A percentile compares a stretch with the other conserved stretches of the same genome.
Evolutionary conservation across 169 alveolate species (phyloP).

Genomic region (Eimeria tenella): DNA sequence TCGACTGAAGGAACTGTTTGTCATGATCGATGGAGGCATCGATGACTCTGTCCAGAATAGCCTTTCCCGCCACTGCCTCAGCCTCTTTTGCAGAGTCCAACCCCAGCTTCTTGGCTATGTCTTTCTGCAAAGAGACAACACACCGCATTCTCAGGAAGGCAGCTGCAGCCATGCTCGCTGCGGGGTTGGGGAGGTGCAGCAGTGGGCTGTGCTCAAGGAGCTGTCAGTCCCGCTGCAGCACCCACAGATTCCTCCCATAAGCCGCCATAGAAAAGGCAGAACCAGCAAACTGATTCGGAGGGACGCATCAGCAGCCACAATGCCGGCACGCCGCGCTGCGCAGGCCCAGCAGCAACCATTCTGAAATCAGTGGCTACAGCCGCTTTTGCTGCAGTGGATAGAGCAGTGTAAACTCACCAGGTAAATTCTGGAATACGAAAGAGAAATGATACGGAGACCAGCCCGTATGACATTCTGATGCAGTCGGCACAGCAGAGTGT

Average conservation of each 20-base stretch:
- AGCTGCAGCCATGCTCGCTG: too few species aligned
- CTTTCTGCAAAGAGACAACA: slow-evolving; percentile 81
- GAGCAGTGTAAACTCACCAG: slow-evolving; percentile 78
- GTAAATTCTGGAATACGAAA: slow-evolving; percentile 94
- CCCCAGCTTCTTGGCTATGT: slow-evolving; percentile 93
- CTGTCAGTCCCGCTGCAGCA: too few species aligned
- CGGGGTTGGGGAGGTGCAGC: too few species aligned
- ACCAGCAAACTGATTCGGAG: not conserved
- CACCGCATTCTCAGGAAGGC: too few species aligned
- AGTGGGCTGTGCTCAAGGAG: too few species aligned
- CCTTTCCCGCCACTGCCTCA: slow-evolving; percentile 94
- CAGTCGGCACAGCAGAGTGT: slow-evolving; percentile 92
- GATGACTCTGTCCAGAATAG: slow-evolving; percentile 96
- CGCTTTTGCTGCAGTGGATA: not conserved
- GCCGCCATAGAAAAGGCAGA: not conserved
- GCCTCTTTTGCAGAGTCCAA: slow-evolving; percentile 93
- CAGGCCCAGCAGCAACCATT: not conserved
- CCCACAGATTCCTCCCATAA: too few species aligned
- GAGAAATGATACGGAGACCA: slow-evolving; percentile 94
- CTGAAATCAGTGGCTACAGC: not conserved
- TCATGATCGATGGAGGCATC: slow-evolving; percentile 96
- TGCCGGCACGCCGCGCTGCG: not conserved
- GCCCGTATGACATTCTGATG: slow-evolving; percentile 96
- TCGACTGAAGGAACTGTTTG: slow-evolving; percentile 88
- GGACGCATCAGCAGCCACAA: not conserved